Conservation (phyloP, 352 stramenopile genomes). For the Halophytophthora polymorphica region DNA sequence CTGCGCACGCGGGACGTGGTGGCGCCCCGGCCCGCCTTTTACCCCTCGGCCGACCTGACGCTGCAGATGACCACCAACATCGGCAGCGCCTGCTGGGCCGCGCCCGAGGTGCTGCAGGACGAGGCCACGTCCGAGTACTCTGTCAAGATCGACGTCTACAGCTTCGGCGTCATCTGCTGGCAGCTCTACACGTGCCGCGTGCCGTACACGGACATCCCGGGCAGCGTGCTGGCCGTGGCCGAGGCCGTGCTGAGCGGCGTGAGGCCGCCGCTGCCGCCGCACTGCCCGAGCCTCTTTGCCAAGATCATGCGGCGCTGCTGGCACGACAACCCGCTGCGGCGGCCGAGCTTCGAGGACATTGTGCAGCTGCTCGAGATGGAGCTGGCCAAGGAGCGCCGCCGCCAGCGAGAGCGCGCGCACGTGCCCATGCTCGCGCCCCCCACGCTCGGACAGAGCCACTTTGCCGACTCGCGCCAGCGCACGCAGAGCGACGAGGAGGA, state of each 20-base stretch:
- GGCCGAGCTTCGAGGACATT: conserved; percentile 75
- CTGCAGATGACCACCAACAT: conserved; percentile 84
- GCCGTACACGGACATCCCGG: conserved; percentile 75
- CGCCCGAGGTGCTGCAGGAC: conserved; percentile 70
- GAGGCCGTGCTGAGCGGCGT: conserved; percentile 66
- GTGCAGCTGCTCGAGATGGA: conserved; percentile 77
- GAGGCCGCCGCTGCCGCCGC: conserved; percentile 53
- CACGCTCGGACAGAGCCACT: conserved; percentile 15
- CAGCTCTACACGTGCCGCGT: conserved; percentile 72
- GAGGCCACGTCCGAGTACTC: conserved; percentile 69
- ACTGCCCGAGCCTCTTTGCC: conserved; percentile 63
- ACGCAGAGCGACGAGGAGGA: conserved; percentile 9
- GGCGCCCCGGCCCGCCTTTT: conserved; percentile 49
- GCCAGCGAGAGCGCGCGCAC: conserved; percentile 18
- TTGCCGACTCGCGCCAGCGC: conserved; percentile 15
- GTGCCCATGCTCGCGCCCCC: conserved; percentile 18
- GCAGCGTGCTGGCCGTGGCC: conserved; percentile 67
- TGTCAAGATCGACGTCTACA: conserved; percentile 85
- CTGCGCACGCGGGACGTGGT: conserved; percentile 63
- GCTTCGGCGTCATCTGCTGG: conserved; percentile 85
- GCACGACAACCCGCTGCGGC: conserved; percentile 65
- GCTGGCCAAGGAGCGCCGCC: conserved; percentile 44
- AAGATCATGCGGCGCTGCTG: conserved; percentile 85
- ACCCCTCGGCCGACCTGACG: conserved; percentile 56
- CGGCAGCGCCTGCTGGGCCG: conserved; percentile 76